phyloP scores from a whole-genome alignment of 2,329 filamentous ascomycete genomes.

The Phaeophleospora eucalypticola region DNA sequence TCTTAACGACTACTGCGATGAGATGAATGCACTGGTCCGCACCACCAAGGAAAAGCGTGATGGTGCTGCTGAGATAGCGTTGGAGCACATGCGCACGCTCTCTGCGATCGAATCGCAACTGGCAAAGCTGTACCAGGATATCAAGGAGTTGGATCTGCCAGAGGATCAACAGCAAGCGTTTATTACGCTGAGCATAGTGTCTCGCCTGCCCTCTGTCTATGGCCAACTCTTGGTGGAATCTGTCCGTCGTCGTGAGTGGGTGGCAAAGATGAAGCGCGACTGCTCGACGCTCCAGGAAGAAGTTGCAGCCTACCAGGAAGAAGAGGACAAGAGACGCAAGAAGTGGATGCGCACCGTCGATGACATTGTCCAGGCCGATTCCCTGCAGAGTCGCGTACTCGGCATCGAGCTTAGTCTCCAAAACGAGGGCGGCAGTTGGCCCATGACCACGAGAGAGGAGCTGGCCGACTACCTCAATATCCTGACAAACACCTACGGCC shows the following conservation, averaged over 20 bases:
- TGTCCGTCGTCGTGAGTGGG: conserved; percentile 82
- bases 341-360: conserved; percentile 88
- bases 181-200: conserved; percentile 72
- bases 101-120: conserved; percentile 74
- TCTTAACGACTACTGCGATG: conserved; percentile 53
- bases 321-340: conserved; percentile 80
- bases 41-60: conserved; percentile 61
- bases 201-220: conserved; percentile 83
- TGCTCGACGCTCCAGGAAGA: conserved; percentile 87
- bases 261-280: conserved; percentile 82
- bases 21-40: conserved; percentile 53
- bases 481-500: conserved; percentile 61
- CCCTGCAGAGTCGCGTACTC: conserved; percentile 61
- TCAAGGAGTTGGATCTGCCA: conserved; percentile 66
- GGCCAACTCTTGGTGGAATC: conserved; percentile 84
- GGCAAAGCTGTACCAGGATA: conserved; percentile 65
- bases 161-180: conserved; percentile 76
- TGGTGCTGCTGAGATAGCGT: conserved; percentile 59
- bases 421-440: conserved; percentile 77
- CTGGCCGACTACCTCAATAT: conserved; percentile 68
- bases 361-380: conserved; percentile 64
- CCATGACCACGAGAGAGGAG: conserved; percentile 68
- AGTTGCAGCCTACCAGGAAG: conserved; percentile 85
- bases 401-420: conserved; percentile 82
- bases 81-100: conserved; percentile 76